A percentile compares a stretch with the other conserved stretches of the same genome.
Conservation (phyloP, 495 filamentous ascomycete genomes). For the Aspergillus nanangensis region DNA sequence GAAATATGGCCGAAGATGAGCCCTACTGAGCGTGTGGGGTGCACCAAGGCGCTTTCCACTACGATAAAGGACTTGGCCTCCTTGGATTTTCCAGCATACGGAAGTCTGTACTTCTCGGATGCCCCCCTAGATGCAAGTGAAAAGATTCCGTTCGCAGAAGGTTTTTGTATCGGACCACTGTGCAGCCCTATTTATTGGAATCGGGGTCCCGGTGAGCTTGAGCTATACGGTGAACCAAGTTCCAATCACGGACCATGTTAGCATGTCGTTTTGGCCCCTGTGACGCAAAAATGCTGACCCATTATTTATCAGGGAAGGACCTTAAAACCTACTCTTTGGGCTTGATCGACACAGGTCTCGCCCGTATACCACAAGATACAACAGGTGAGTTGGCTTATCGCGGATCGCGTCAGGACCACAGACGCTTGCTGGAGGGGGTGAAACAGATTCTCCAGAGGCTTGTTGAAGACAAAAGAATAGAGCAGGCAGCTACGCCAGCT, state of each 20-base stretch:
- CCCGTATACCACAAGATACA: conserved; percentile 21
- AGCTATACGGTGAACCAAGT: conserved; percentile 24
- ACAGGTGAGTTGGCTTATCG: conserved; percentile 17
- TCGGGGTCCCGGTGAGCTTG: conserved; percentile 25
- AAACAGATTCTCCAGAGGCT: conserved; percentile 24
- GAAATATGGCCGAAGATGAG: conserved; percentile 35
- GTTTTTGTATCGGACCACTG: conserved; percentile 38
- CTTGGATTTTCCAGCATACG: conserved; percentile 38
- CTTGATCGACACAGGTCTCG: conserved; percentile 28
- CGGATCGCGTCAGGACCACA: conserved; percentile 31
- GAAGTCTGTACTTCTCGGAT: conserved; percentile 33
- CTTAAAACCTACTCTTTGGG: conserved; percentile 24
- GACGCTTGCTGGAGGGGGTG: conserved; percentile 24
- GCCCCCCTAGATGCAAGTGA: conserved; percentile 15
- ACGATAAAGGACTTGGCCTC: conserved; percentile 29
- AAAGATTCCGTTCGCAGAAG: conserved; percentile 25
- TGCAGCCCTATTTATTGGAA: conserved; percentile 38
- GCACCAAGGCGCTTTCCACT: conserved; percentile 27
- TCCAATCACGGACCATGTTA: conserved; percentile 35
- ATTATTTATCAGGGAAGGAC: conserved; percentile 18
- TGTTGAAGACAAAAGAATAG: conserved; percentile 23
- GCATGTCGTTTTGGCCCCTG: conserved; percentile 7
- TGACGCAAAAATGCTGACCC: neutral
- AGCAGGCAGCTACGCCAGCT: conserved; percentile 25
- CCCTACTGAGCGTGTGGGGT: conserved; percentile 29